Base-by-base conservation (phyloP, 805 yeast species). In the Ogataea chonburiensis region DNA sequence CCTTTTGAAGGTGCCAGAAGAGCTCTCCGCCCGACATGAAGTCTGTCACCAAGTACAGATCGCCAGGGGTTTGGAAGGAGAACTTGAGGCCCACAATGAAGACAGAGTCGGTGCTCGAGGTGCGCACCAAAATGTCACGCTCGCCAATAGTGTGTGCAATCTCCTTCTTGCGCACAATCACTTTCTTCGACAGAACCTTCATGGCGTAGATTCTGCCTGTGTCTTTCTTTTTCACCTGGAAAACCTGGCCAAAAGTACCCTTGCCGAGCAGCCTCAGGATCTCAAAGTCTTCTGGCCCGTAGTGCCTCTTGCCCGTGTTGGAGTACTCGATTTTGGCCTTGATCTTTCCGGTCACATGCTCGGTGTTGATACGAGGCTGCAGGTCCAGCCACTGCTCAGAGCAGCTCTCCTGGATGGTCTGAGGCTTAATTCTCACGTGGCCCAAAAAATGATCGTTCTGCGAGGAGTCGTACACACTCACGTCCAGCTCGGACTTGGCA, bases 11-110 rank as follows among this genome's bases (percentile, higher is more conserved):
- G 66, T 93, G 64, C 61, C 61, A 60, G 30, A 60, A 60, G 47
- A 93, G 71, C 66, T 93, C 98, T 42, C 98, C 98, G 27, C 98
- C 98, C 29, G 93, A 81, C 98, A 93, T 91, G 65, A 85, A 93
- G 65, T 93, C 98, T 2, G 97, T 91, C 18, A 93, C 96, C 42
- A 93, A 70, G 59, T 89, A 93, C 44, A 93, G 70, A 63, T 93
- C 98, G 0, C 85, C 68, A 23, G 93, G 95, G 1, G 98, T 93
- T 67, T 93, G 98, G 64, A 93, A 93, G 1, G 96, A 86, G 59
- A 93, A 91, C 66, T 93, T 93, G 55, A 93, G 73, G 0, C 96
- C 96, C 28, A 93, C 97, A 58, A 93, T 87, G 60, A 93, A 93
- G n/a, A 95, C 86, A 2, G 64, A 56, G 33, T 56, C 62, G 15